These are phyloP conservation scores for Xerocomellus chrysenteron DNA, from an alignment of 768 basidiomycete genomes.

Conservation along the genomic window DNA sequence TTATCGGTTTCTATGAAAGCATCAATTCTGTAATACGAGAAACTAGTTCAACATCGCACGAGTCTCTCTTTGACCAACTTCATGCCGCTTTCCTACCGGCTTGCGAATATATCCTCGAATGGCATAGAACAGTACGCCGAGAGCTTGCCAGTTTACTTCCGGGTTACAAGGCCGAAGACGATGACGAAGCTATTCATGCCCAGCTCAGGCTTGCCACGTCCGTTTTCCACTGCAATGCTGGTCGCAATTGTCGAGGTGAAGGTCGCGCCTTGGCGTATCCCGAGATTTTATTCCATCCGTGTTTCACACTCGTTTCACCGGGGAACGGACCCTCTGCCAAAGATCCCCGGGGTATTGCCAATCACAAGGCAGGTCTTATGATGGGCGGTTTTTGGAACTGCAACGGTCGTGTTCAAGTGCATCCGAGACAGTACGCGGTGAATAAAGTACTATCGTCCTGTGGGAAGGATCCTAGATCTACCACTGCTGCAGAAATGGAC, in stretches of 20 bases:
- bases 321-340: constrained; percentile 10
- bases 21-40: constrained; percentile 29
- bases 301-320: constrained; percentile 18
- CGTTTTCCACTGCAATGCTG: constrained; percentile 23
- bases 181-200: constrained; percentile 15
- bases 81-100: constrained; percentile 14
- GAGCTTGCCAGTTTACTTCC: constrained; percentile 30
- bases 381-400: constrained; percentile 29
- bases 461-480: constrained; percentile 24
- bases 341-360: constrained; percentile 22
- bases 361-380: constrained; percentile 20
- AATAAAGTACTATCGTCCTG: constrained; percentile 18
- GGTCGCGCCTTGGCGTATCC: constrained; percentile 21
- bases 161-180: constrained; percentile 14
- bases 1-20: constrained; percentile 20
- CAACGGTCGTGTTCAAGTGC: constrained; percentile 18
- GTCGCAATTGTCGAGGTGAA: constrained; percentile 13
- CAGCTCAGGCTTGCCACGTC: constrained; percentile 30
- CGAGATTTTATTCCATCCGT: constrained; percentile 29
- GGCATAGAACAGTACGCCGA: constrained; percentile 28
- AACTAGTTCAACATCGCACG: background rate
- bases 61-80: constrained; percentile 17
- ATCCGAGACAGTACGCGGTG: constrained; percentile 17
- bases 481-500: constrained; percentile 30
- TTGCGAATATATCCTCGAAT: constrained; percentile 21